Conservation (phyloP, 2,329 filamentous ascomycete genomes). For the Penicillium sp. region DNA sequence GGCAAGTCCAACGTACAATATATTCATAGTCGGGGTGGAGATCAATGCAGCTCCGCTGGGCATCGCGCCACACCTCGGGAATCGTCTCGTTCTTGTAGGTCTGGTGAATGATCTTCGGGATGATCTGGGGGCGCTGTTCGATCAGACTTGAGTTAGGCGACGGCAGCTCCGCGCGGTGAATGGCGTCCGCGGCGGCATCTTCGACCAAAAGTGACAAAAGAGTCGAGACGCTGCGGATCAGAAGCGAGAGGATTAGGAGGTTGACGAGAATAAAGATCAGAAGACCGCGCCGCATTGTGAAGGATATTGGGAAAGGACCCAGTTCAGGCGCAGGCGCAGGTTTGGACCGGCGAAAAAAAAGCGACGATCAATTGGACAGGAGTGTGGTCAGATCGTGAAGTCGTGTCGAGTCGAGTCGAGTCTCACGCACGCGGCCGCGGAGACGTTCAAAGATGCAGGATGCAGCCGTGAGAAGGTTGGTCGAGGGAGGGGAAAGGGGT, state of each 20-base stretch:
- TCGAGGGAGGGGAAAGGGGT: too few relatives aligned
- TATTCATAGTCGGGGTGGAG: conserved; percentile 71
- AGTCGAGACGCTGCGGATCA: conserved; percentile 67
- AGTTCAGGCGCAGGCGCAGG: too few relatives aligned
- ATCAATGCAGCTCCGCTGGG: conserved; percentile 65
- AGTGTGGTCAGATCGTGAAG: too few relatives aligned
- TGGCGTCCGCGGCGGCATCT: conserved; percentile 65
- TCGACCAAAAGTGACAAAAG: conserved; percentile 67
- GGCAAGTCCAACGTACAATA: conserved; percentile 51
- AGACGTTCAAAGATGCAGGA: too few relatives aligned
- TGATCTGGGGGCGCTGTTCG: conserved; percentile 58
- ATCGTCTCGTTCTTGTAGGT: conserved; percentile 70
- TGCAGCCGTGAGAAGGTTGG: too few relatives aligned
- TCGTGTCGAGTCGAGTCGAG: too few relatives aligned
- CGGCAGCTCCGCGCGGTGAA: conserved; percentile 63
- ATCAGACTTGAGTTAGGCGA: conserved; percentile 61
- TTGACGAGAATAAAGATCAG: conserved; percentile 65
- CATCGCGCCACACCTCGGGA: conserved; percentile 62
- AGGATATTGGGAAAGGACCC: background rate
- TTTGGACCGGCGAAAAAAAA: too few relatives aligned
- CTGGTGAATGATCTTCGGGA: conserved; percentile 75
- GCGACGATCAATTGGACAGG: too few relatives aligned
- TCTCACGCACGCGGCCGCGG: too few relatives aligned
- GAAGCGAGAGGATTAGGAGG: conserved; percentile 60
- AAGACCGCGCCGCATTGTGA: conserved; percentile 59